Percentiles rank a stretch among this genome's conserved stretches.
These are phyloP conservation scores for bread wheat (Triticum aestivum) DNA, from an alignment of 176 grass and related monocot genomes.

Conservation along the genomic window IWGSC_CS_RefSeq_v2.1 NC_057814.1:628955385-628955884, in stretches of 20 bases:
- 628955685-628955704: conserved; percentile 59
- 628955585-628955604: not conserved
- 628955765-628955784: not conserved
- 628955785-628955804: not conserved
- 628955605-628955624: not conserved
- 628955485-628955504: conserved; percentile 23
- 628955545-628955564: not conserved
- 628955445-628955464: conserved; percentile 51
- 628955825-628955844: too few species aligned
- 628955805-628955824: not conserved
- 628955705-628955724: conserved; percentile 61
- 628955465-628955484: conserved; percentile 51
- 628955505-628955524: not conserved
- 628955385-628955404: conserved; percentile 31
- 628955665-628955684: not conserved
- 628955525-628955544: conserved; percentile 22
- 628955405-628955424: not conserved
- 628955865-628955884: not conserved
- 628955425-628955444: conserved; percentile 15
- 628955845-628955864: not conserved
- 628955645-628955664: not conserved
- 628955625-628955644: not conserved
- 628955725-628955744: conserved; percentile 23
- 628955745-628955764: not conserved
- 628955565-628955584: not conserved